Base-by-base conservation (phyloP, 495 filamentous ascomycete species). In the Hyphodiscus hymeniophilus region DNA sequence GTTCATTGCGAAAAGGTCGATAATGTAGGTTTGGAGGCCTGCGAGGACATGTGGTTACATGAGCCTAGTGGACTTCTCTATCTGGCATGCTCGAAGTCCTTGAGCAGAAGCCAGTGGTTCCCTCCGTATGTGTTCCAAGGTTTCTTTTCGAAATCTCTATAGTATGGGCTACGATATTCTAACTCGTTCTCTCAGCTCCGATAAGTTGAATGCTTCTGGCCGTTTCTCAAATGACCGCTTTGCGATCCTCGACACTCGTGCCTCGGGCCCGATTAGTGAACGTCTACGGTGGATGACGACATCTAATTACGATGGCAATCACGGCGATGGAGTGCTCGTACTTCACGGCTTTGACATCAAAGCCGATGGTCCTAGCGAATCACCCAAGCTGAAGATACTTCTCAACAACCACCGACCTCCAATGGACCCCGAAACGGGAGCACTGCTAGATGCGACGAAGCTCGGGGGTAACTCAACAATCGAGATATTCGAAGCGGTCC, bases 31-130 rank as follows among this genome's bases (percentile, higher is more conserved):
- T 48, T 71, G 0, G 61, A 64, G 21, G 60, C 53, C 34, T 71
- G 66, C 45, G 65, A 68, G 47, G 66, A 70, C 42, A 55, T 68
- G 59, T 70, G 62, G 62, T 49, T 70, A 10, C 62, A 68, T 43
- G 54, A 64, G 2, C 24, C 47, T 20, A 60, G 48, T 1, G 58
- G 67, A 12, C 51, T 57, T 36, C 51, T 70, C 10, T 70, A 66
- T 34, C 60, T 64, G 21, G 59, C 65, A 2, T 68, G 66, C 47
- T 57, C 63, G 15, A 57, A 58, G n/a, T 55, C 56, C 13, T 22
- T 38, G 30, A 47, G 44, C 11, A 54, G 62, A 1, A 16, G 21
- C 3, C 41, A 58, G n/a, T 65, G 60, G 62, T 38, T 55, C 31
- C 60, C 60, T 3, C 45, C 51, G 61, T 62, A 42, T 33, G 55